Base-by-base conservation (phyloP, 805 yeast genomes). In the Wickerhamiella hasegawae region DNA sequence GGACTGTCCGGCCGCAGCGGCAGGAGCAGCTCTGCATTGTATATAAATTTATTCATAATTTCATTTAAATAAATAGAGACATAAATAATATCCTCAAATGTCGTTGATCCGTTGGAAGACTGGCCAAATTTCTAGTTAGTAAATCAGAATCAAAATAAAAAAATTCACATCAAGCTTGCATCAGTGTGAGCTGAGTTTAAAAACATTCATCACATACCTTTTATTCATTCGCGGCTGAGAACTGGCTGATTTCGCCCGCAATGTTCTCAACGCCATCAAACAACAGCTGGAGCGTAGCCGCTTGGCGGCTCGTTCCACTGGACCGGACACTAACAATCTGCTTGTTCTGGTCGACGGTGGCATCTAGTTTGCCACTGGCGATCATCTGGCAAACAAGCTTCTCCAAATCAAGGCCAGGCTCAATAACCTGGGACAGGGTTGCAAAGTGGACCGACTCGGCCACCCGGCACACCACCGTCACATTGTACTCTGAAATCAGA, bases 121-220 rank as follows among this genome's bases (percentile, higher is more conserved):
- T 5, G 12, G 15, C 16, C 28, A 8, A 14, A 14, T 26, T 6
- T 11, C 15, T 26, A n/a, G 28, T 8, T 26, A 26, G 10, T 8
- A 26, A 10, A 26, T 26, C 28, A 10, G 10, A 10, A n/a, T 14
- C 28, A 26, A n/a, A 12, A 26, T 26, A 18, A 38, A 44, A 45
- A 35, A 33, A 22, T 34, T 46, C 44, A 28, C 47, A 31, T 46
- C 52, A 47, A 41, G 49, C 52, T 47, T 47, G 52, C 52, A 47
- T 47, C 52, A 45, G 50, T 45, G 52, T 47, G 52, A 47, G 52
- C 52, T 47, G 52, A 47, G 52, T 46, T 47, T 34, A 41, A 40
- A 41, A 45, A 40, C 47, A 35, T 45, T 47, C 52, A 41, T 47
- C 52, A 47, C 48, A 34, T 47, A 46, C 49, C 41, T 33, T 37